Base-by-base conservation (phyloP, 495 filamentous ascomycete species). In the Daldinia decipiens region DNA sequence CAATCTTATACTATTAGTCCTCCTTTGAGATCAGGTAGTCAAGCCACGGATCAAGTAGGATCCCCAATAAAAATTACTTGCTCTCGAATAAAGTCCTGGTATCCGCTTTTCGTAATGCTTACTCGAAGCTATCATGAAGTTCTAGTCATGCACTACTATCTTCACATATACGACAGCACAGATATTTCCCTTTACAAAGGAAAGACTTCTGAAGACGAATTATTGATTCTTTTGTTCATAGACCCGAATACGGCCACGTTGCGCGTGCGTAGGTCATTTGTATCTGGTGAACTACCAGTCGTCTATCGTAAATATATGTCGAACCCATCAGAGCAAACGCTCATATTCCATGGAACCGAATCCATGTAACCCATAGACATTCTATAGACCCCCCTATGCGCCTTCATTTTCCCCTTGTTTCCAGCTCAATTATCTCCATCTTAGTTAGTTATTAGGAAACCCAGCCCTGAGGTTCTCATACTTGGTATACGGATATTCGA, bases 381-480 rank as follows among this genome's bases (percentile, higher is more conserved):
- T 24, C 19, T 47, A 47, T 8, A 43, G 7, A 11, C 24, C 8
- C 24, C 24, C 24, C 13, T 31, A 29, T n/a, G 5, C n/a, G 36
- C 38, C 47, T 17, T 24, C 43, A 51, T 52, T 66, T 39, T 43
- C 6, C 17, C 5, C 21, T 9, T 11, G 24, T 4, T 39, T 31
- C 13, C 51, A 21, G 21, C 19, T 13, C 5, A 5, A 13, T 7
- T 0, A 24, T 31, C 50, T 15, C 13, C 11, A 4, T 21, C 59
- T 38, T 77, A 81, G 57, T 38, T 77, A 81, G 57, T 80, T 80
- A 60, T 79, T 78, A 5, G 82, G 81, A 69, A 88, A 84, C 21
- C 90, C 88, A 13, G 83, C 82, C 73, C 83, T 83, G 71, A 96
- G 71, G 75, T 96, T 97, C 62, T 94, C 91, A 75, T 94, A 97